These are phyloP conservation scores for Beta macrorhiza DNA, from an alignment of 179 eudicot species.

Conservation along the genomic window DNA sequence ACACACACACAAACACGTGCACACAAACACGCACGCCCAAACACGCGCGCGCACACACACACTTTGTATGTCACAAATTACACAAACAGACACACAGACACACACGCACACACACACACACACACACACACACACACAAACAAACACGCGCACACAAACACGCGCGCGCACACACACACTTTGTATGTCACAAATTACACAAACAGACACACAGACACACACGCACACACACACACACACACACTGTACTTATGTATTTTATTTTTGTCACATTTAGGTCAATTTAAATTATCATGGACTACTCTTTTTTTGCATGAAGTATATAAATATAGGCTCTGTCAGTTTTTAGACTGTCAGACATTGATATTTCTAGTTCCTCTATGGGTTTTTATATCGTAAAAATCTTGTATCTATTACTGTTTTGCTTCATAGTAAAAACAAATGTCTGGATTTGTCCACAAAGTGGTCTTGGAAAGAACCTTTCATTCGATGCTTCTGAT, in stretches of 20 bases:
- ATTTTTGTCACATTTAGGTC: neutral
- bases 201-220: too few species aligned
- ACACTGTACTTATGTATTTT: neutral
- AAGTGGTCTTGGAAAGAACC: too few species aligned
- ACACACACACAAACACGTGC: too few species aligned
- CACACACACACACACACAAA: too few species aligned
- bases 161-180: too few species aligned
- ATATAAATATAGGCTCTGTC: neutral
- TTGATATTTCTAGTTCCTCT: neutral
- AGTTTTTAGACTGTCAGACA: neutral
- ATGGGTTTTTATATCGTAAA: neutral
- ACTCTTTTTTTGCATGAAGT: neutral
- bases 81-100: too few species aligned
- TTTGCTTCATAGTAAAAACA: neutral
- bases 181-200: neutral
- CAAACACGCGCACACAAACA: too few species aligned
- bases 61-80: neutral
- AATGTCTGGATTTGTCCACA: neutral
- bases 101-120: too few species aligned
- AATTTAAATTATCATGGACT: neutral
- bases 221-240: too few species aligned
- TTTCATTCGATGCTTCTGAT: too few species aligned
- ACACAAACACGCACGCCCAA: too few species aligned
- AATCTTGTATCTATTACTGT: neutral
- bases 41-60: too few species aligned